Percentiles rank a stretch among this genome's conserved stretches.
Evolutionary conservation across 371 early-diverging fungal species (phyloP).

Genomic region (Rhizomucor miehei): DNA sequence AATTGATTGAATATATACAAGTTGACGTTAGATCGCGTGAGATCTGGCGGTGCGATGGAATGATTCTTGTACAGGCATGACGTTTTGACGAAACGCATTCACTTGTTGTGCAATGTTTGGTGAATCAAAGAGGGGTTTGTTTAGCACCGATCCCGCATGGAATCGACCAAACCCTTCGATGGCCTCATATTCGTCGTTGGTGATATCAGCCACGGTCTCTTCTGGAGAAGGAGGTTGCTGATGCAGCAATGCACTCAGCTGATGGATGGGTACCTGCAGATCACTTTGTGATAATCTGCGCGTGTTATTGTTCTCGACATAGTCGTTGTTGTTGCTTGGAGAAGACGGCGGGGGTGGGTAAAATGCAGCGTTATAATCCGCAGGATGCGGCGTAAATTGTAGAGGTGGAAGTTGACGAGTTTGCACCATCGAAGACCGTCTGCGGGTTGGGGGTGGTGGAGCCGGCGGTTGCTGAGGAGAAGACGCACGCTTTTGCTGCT

Average conservation of each 20-base stretch:
- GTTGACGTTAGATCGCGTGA: slow-evolving; percentile 1
- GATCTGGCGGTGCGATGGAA: slow-evolving; percentile 14
- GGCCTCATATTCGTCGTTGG: slow-evolving; percentile 38
- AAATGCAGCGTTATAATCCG: slow-evolving; percentile 1
- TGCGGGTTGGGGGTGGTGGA: background rate
- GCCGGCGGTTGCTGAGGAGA: no score
- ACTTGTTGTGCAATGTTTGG: slow-evolving; percentile 32
- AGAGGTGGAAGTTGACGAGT: slow-evolving; percentile 7
- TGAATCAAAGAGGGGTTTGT: slow-evolving; percentile 4
- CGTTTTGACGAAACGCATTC: slow-evolving; percentile 29
- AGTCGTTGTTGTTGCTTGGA: background rate
- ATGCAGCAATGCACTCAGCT: slow-evolving; percentile 3
- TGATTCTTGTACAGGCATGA: slow-evolving; percentile 26
- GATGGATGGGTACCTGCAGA: slow-evolving; percentile 15
- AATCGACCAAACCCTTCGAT: slow-evolving; percentile 39
- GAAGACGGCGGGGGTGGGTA: slow-evolving; percentile 4
- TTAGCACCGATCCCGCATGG: slow-evolving; percentile 6
- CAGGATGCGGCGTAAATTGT: slow-evolving; percentile 1
- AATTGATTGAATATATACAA: no score
- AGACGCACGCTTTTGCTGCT: no score
- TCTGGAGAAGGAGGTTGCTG: background rate
- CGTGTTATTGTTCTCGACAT: no score
- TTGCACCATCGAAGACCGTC: slow-evolving; percentile 6
- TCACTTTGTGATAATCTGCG: slow-evolving; percentile 13
- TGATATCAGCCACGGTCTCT: slow-evolving; percentile 24